Evolutionary conservation across 1,284 basidiomycete genomes (phyloP), one percentile per base, ranked within the genome.

Genomic region (Volvariella volvacea): DNA sequence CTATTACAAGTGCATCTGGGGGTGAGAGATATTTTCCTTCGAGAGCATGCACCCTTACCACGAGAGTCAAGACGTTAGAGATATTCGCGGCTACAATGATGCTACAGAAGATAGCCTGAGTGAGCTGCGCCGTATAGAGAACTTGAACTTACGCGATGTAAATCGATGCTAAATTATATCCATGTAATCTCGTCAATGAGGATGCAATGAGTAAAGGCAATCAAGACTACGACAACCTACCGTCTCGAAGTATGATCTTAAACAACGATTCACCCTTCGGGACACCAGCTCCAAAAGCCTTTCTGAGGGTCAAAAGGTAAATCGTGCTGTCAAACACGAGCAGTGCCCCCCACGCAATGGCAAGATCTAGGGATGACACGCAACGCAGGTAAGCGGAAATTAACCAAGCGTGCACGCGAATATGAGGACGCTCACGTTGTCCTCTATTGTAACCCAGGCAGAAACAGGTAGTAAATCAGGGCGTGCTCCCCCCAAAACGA

Each of bases 301-400:
- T 31, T 9, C 30, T 31, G 30, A 31, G 9, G 30, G 30, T 31
- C 30, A 31, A 31, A 9, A n/a, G 9, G n/a, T 31, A 31, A 9
- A 31, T n/a, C 30, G 30, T 31, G n/a, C 9, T n/a, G n/a, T 31
- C 30, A 14, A 50, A 41, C 7, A 45, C 16, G 15, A 44, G 21
- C n/a, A 46, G n/a, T 17, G 41, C 36, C 4, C 33, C 41, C 48
- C 48, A 50, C 8, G 38, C 42, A 3, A 19, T 22, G 4, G 45
- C 48, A 20, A 47, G 25, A 19, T 37, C 48, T 50, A n/a, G n/a
- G n/a, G n/a, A n/a, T n/a, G n/a, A n/a, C n/a, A n/a, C n/a, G n/a
- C n/a, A n/a, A n/a, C n/a, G n/a, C n/a, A n/a, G n/a, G n/a, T n/a
- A n/a, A n/a, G n/a, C n/a, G n/a, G n/a, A n/a, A n/a, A n/a, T n/a